phyloP scores from a whole-genome alignment of 345 rosid genomes.

The Durio zibethinus region DNA sequence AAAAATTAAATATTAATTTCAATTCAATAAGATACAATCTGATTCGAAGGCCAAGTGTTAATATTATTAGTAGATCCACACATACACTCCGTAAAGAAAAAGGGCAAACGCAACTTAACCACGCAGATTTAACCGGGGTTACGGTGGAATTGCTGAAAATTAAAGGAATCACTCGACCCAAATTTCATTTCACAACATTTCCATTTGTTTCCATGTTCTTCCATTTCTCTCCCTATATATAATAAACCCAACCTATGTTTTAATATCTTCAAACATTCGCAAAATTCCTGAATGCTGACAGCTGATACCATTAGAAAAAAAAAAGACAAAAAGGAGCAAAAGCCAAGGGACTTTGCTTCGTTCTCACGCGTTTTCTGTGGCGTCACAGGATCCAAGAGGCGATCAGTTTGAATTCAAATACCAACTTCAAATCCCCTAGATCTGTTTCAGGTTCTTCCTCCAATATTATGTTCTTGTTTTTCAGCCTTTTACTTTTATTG shows the following conservation, averaged over 20 bases:
- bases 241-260: not conserved
- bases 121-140: no score
- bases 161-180: no score
- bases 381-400: conserved; percentile 1
- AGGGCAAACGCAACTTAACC: no score
- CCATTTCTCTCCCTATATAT: not conserved
- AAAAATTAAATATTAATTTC: no score
- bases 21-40: no score
- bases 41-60: no score
- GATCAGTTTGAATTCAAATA: not conserved
- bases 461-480: not conserved
- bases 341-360: not conserved
- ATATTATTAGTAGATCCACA: no score
- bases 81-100: no score
- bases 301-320: not conserved
- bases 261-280: not conserved
- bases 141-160: no score
- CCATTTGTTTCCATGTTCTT: not conserved
- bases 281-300: not conserved
- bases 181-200: not conserved
- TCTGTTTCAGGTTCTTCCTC: conserved; percentile 5
- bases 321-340: not conserved
- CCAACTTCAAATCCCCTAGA: not conserved
- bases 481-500: not conserved
- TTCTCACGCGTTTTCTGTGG: not conserved